Percentiles rank a stretch among this genome's conserved stretches.
Conservation (phyloP, 2,329 filamentous ascomycete genomes). For the Scedosporium boydii region DNA sequence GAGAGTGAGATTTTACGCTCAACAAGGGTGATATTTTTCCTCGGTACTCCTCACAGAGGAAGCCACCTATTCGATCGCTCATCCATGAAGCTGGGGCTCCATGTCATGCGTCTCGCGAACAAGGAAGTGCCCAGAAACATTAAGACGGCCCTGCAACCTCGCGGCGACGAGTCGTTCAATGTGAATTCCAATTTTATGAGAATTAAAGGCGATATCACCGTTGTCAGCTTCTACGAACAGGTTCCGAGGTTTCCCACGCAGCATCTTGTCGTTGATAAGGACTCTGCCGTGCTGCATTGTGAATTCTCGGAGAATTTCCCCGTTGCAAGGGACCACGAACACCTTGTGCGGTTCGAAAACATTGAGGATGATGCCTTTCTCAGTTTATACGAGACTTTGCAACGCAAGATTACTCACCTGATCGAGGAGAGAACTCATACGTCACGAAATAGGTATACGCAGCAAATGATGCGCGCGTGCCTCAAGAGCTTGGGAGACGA, state of each 20-base stretch:
- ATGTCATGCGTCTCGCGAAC: constrained; percentile 7
- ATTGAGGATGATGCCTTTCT: constrained; percentile 5
- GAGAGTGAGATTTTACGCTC: constrained; percentile 3
- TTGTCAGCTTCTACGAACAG: constrained; percentile 11
- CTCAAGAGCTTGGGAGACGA: background rate
- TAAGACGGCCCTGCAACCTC: constrained; percentile 8
- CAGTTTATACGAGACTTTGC: background rate
- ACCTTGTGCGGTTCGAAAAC: constrained; percentile 9
- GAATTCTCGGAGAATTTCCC: constrained; percentile 9
- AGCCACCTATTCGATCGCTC: constrained; percentile 7
- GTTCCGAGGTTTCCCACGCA: background rate
- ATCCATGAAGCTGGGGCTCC: constrained; percentile 4
- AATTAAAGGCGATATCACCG: constrained; percentile 7
- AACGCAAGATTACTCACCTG: background rate
- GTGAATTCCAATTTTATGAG: constrained; percentile 9
- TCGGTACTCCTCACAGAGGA: constrained; percentile 6
- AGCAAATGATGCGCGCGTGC: background rate
- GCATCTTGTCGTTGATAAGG: constrained; percentile 10
- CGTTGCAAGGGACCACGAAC: constrained; percentile 8
- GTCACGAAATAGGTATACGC: background rate
- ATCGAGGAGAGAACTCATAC: background rate
- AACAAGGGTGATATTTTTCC: constrained; percentile 8
- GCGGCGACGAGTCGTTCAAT: constrained; percentile 7
- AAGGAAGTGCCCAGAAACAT: constrained; percentile 7
- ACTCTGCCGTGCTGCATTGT: constrained; percentile 9